phyloP scores from a whole-genome alignment of 768 basidiomycete species.

The Pulveroboletus sp. region DNA sequence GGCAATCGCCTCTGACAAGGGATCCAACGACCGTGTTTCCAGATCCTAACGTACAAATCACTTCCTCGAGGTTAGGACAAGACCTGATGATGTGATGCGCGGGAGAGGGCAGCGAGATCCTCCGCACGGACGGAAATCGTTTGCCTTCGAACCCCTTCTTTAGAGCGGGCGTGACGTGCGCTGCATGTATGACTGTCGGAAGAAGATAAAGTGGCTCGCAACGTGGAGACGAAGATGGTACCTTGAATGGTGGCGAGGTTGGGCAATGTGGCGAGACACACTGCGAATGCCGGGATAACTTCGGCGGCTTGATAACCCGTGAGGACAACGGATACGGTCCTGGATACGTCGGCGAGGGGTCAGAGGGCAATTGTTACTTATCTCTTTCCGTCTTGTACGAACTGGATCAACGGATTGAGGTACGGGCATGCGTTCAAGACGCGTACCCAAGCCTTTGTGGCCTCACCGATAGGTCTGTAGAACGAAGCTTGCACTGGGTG shows the following conservation, averaged over 20 bases:
- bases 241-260: slow-evolving; percentile 10
- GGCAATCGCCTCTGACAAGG: slow-evolving; percentile 6
- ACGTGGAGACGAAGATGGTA: neutral
- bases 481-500: neutral
- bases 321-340: slow-evolving; percentile 1
- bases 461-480: neutral
- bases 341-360: neutral
- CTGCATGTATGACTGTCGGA: neutral
- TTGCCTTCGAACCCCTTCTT: slow-evolving; percentile 8
- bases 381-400: neutral
- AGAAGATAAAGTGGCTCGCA: too few species aligned
- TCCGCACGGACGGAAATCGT: slow-evolving; percentile 10
- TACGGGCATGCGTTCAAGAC: slow-evolving; percentile 4
- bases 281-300: slow-evolving; percentile 6
- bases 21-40: slow-evolving; percentile 6
- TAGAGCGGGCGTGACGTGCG: slow-evolving; percentile 1
- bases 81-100: slow-evolving; percentile 9
- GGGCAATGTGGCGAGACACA: neutral
- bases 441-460: neutral
- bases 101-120: slow-evolving; percentile 1
- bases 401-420: slow-evolving; percentile 8
- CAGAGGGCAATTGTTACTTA: neutral
- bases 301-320: neutral
- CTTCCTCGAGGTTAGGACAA: slow-evolving; percentile 9
- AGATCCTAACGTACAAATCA: slow-evolving; percentile 3